phyloP scores from a whole-genome alignment of 169 alveolate species.

The Besnoitia besnoiti region DNA sequence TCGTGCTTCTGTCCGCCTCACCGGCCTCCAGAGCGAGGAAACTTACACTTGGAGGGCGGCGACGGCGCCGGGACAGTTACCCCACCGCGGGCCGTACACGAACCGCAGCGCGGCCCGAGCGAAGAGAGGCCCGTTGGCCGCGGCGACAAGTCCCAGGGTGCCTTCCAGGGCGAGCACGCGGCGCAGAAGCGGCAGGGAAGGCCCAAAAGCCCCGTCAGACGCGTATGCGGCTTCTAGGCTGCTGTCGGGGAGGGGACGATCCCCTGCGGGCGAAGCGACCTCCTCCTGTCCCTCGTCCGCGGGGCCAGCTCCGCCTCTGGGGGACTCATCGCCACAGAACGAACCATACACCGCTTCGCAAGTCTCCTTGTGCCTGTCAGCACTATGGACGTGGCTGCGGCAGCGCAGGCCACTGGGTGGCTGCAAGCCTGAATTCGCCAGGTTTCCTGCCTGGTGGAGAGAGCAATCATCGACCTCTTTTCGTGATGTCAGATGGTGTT shows the following conservation, averaged over 20 bases:
- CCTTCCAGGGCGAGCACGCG: not conserved
- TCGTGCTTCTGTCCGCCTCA: not conserved
- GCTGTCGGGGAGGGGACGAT: not conserved
- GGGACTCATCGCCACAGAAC: too few relatives aligned
- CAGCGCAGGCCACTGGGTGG: too few relatives aligned
- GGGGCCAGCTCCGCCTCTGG: too few relatives aligned
- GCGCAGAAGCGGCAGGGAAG: not conserved
- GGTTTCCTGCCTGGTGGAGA: too few relatives aligned
- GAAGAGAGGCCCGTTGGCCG: not conserved
- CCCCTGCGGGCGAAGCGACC: not conserved
- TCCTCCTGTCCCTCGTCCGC: not conserved
- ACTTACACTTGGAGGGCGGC: constrained; percentile 35
- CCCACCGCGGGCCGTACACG: constrained; percentile 22
- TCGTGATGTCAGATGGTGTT: too few relatives aligned
- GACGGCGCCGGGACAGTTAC: constrained; percentile 12
- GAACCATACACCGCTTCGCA: too few relatives aligned
- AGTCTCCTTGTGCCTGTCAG: too few relatives aligned
- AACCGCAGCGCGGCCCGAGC: not conserved
- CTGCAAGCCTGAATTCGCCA: too few relatives aligned
- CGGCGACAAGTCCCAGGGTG: constrained; percentile 1
- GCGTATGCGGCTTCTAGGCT: not conserved
- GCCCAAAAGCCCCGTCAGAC: too few relatives aligned
- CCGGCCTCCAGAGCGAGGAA: too few relatives aligned
- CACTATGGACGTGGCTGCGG: too few relatives aligned
- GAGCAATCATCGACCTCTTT: too few relatives aligned